Conservation (phyloP, 164 flowering plant species). For the Vitis labrusca region DNA sequence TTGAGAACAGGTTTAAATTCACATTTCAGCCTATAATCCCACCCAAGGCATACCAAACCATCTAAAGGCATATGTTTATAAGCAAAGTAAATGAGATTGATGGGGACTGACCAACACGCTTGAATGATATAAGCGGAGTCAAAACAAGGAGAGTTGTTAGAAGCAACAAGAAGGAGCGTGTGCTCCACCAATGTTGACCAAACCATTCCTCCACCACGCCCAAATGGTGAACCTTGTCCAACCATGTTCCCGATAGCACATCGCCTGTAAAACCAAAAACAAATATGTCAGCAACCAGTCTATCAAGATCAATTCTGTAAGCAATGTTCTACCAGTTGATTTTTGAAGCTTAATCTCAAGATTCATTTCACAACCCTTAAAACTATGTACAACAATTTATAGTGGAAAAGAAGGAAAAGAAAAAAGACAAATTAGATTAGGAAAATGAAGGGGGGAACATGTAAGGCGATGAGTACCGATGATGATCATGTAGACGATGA, state of each 20-base stretch:
- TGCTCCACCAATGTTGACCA: slow-evolving; percentile 81
- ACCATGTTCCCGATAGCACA: slow-evolving; percentile 76
- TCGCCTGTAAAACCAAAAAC: slow-evolving; percentile 47
- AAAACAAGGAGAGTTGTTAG: slow-evolving; percentile 62
- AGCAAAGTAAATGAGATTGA: not conserved
- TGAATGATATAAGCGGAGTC: slow-evolving; percentile 67
- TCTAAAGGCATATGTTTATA: not conserved
- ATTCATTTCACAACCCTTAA: not conserved
- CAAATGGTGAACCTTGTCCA: slow-evolving; percentile 54
- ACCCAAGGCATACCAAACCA: not conserved
- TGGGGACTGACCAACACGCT: slow-evolving; percentile 64
- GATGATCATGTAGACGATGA: slow-evolving; percentile 86
- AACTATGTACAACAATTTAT: not conserved
- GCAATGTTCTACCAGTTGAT: no score
- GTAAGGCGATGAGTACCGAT: slow-evolving; percentile 43
- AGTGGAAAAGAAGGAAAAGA: not conserved
- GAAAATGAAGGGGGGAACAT: no score
- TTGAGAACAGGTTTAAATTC: no score
- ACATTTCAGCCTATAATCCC: no score
- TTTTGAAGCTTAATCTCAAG: not conserved
- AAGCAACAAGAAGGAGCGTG: slow-evolving; percentile 55
- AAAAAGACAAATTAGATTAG: not conserved
- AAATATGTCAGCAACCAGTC: not conserved
- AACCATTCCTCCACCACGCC: slow-evolving; percentile 88
- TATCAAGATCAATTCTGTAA: not conserved